A percentile compares a stretch with the other conserved stretches of the same genome.
Conservation (phyloP, 2,329 filamentous ascomycete species). For the Pseudocercospora musae region DNA sequence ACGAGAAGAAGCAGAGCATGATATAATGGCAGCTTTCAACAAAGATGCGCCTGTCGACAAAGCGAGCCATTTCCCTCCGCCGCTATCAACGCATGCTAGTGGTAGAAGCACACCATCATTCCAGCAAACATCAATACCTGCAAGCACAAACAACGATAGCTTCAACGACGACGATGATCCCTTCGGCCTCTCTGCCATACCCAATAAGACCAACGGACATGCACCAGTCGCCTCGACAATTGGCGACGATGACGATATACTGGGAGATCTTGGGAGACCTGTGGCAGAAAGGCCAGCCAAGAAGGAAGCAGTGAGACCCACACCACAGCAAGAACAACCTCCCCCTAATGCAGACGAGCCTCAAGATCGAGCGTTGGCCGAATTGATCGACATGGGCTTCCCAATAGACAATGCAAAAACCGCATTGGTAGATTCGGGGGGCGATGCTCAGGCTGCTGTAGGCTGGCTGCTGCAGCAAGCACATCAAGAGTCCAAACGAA, state of each 20-base stretch:
- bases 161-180: conserved; percentile 73
- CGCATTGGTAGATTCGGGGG: conserved; percentile 76
- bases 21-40: conserved; percentile 61
- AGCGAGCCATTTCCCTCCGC: conserved; percentile 57
- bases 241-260: conserved; percentile 57
- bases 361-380: conserved; percentile 72
- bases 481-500: conserved; percentile 76
- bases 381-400: conserved; percentile 94
- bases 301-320: conserved; percentile 4
- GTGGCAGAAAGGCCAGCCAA: conserved; percentile 47
- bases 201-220: conserved; percentile 24
- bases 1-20: conserved; percentile 49
- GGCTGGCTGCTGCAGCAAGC: conserved; percentile 89
- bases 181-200: conserved; percentile 64
- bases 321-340: conserved; percentile 4
- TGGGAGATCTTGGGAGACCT: conserved; percentile 59
- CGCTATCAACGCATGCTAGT: conserved; percentile 35
- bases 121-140: background rate
- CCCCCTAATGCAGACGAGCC: conserved; percentile 15
- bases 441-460: conserved; percentile 81
- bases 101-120: conserved; percentile 40
- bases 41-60: conserved; percentile 57
- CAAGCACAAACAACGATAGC: conserved; percentile 2
- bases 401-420: conserved; percentile 75
- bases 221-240: conserved; percentile 16